These are phyloP conservation scores for Tolypocladium paradoxum DNA, from an alignment of 2,329 filamentous ascomycete genomes.

Conservation along the genomic window DNA sequence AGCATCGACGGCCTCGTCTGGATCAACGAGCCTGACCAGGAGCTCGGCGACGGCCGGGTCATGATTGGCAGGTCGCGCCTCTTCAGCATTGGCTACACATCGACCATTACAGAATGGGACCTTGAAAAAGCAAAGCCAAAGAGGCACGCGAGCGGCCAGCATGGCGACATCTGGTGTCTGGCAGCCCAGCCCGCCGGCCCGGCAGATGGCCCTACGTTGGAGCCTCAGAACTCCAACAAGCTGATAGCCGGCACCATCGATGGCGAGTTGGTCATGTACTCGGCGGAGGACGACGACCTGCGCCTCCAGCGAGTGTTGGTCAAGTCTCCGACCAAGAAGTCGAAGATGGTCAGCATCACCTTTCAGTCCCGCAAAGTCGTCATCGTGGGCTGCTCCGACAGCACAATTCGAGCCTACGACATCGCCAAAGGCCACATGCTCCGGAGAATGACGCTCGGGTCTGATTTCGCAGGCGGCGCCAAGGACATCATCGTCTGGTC, in stretches of 20 bases:
- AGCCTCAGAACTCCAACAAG: constrained; percentile 37
- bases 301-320: constrained; percentile 68
- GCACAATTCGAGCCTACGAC: constrained; percentile 86
- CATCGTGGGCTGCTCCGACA: constrained; percentile 91
- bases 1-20: constrained; percentile 87
- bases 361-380: constrained; percentile 78
- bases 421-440: constrained; percentile 66
- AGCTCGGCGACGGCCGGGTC: constrained; percentile 49
- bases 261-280: constrained; percentile 78
- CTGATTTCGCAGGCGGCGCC: constrained; percentile 62
- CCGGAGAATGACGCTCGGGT: constrained; percentile 76
- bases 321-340: constrained; percentile 69
- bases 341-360: constrained; percentile 79
- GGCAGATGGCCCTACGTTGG: constrained; percentile 7
- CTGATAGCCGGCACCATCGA: constrained; percentile 84
- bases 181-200: constrained; percentile 61
- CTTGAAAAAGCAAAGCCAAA: constrained; percentile 66
- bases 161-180: constrained; percentile 95
- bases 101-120: constrained; percentile 91
- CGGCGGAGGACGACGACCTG: constrained; percentile 74
- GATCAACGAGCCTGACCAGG: constrained; percentile 75
- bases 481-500: constrained; percentile 90
- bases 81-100: constrained; percentile 94
- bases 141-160: constrained; percentile 79
- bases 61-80: constrained; percentile 66